Conservation (phyloP, 495 filamentous ascomycete species). For the Apiosordaria backusii region DNA sequence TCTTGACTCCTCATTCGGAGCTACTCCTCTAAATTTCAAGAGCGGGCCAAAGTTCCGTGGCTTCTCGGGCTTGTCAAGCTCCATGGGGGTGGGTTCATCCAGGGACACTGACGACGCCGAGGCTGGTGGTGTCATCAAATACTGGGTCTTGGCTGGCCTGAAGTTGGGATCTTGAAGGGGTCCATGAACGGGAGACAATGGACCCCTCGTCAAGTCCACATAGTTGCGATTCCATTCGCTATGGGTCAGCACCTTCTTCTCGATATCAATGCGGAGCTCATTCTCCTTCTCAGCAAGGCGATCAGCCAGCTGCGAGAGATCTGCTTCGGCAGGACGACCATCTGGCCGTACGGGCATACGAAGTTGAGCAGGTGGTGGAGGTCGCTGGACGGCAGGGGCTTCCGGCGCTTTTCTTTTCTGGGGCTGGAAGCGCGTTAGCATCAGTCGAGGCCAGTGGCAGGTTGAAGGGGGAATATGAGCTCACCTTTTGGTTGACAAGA, state of each 20-base stretch:
- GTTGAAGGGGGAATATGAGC: slow-evolving; percentile 21
- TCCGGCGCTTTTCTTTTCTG: slow-evolving; percentile 69
- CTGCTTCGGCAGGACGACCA: slow-evolving; percentile 65
- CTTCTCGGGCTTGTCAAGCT: slow-evolving; percentile 38
- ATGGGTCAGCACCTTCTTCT: slow-evolving; percentile 75
- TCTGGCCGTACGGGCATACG: slow-evolving; percentile 68
- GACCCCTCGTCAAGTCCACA: slow-evolving; percentile 77
- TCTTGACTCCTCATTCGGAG: slow-evolving; percentile 40
- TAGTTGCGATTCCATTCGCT: slow-evolving; percentile 81
- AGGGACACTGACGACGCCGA: slow-evolving; percentile 65
- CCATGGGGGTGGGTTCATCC: slow-evolving; percentile 42
- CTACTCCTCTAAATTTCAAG: slow-evolving; percentile 36
- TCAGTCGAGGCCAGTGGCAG: slow-evolving; percentile 23
- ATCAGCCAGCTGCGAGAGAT: slow-evolving; percentile 73
- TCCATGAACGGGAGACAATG: slow-evolving; percentile 69
- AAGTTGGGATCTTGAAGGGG: slow-evolving; percentile 55
- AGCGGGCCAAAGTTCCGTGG: slow-evolving; percentile 22
- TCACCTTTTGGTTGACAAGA: slow-evolving; percentile 87
- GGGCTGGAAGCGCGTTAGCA: slow-evolving; percentile 45
- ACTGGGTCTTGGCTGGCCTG: slow-evolving; percentile 75
- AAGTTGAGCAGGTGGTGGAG: slow-evolving; percentile 49
- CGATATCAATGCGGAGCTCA: slow-evolving; percentile 70
- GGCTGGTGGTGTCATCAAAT: slow-evolving; percentile 81
- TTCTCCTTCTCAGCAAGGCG: slow-evolving; percentile 78
- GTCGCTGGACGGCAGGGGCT: slow-evolving; percentile 51